These are phyloP conservation scores for Rostrohypoxylon terebratum DNA, from an alignment of 495 filamentous ascomycete genomes.

Conservation along the genomic window DNA sequence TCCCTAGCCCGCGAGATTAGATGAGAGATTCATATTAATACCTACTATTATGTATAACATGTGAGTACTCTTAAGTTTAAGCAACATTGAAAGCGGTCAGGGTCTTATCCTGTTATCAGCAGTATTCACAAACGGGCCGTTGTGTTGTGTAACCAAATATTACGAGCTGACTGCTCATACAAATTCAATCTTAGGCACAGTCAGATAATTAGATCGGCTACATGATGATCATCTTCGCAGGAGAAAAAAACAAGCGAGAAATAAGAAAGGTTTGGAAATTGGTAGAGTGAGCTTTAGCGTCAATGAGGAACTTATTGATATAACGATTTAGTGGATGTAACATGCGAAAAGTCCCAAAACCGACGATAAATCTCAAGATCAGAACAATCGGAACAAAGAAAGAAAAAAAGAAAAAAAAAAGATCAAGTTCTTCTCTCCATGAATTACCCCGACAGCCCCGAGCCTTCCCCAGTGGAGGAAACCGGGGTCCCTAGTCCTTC, in stretches of 20 bases:
- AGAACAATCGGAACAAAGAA: conserved; percentile 2
- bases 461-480: conserved; percentile 33
- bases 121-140: conserved; percentile 9
- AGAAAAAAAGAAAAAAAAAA: neutral
- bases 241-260: neutral
- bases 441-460: conserved; percentile 37
- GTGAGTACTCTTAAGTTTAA: neutral
- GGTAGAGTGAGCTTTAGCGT: neutral
- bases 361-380: neutral
- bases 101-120: conserved; percentile 7
- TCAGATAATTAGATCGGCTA: conserved; percentile 5
- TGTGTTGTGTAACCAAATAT: conserved; percentile 18
- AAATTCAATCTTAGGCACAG: neutral
- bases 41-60: too few relatives aligned
- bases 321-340: conserved; percentile 1
- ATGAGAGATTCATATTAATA: conserved; percentile 5
- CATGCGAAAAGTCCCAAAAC: conserved; percentile 1
- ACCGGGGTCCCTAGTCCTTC: conserved; percentile 37
- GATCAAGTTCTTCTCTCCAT: neutral
- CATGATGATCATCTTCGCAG: conserved; percentile 6
- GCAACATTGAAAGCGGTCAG: conserved; percentile 12
- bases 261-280: neutral
- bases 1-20: conserved; percentile 8
- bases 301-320: neutral
- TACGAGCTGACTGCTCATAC: conserved; percentile 11